Base-by-base conservation (phyloP, 83 land plant species). In the Larix sibirica region DNA sequence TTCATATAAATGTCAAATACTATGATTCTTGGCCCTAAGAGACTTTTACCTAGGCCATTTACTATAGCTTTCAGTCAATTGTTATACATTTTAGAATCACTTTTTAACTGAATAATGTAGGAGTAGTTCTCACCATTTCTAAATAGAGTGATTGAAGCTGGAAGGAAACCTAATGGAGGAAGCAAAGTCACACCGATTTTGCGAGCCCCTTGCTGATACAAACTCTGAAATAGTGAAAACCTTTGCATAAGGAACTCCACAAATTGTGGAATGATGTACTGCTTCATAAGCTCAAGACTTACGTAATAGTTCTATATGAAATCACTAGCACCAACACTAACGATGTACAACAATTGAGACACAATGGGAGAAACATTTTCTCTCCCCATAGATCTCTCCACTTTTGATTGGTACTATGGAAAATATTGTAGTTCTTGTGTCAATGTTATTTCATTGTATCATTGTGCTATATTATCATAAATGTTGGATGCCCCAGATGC, bases 401-500 rank as follows among this genome's bases (percentile, higher is more conserved):
- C 82, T 78, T 95, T 91, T 1, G 60, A 23, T 73, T 91, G 84
- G 84, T 92, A 95, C 61, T 92, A 89, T 66, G 86, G 91, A 89
- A 47, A 95, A 84, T 89, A 92, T 66, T 85, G 83, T 66, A 92
- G 33, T 79, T 95, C 98, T 69, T 87, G 83, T 2, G 87, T 62
- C 83, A 97, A 66, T 5, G 96, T 73, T 24, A 91, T 85, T 42
- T 90, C 95, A 84, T 94, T 90, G 83, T 84, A 93, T 63, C 86
- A 60, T 12, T 76, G 80, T 28, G 95, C 92, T 2, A 96, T 96
- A 13, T 68, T 23, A 10, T 91, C 94, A 65, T 89, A 83, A 82
- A 89, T 95, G 18, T 96, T 97, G 4, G 96, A 95, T 44, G 90
- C 89, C 20, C 83, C 95, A 12, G 99, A 92, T 36, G 99, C 99